Conservation (phyloP, 768 basidiomycete genomes). For the Pleurotus platypus region DNA sequence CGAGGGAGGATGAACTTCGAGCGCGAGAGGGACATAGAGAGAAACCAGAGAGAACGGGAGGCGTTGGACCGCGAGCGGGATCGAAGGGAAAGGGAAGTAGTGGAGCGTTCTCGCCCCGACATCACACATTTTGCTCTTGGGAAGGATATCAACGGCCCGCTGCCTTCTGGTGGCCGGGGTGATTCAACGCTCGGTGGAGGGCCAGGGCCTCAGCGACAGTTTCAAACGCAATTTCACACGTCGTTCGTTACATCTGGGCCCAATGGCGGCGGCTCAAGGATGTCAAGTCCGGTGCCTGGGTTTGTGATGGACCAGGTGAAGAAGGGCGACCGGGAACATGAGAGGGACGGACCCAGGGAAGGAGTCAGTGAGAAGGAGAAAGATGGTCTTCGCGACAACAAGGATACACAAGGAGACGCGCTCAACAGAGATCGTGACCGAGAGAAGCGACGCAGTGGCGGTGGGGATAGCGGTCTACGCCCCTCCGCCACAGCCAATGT, state of each 20-base stretch:
- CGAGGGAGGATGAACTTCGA: neutral
- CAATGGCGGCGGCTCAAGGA: conserved; percentile 2
- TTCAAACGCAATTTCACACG: conserved; percentile 27
- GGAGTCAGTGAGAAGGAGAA: conserved; percentile 4
- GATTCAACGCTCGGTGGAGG: neutral
- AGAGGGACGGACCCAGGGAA: neutral
- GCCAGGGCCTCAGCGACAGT: conserved; percentile 21
- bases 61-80: conserved; percentile 8
- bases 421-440: neutral
- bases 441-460: neutral
- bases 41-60: conserved; percentile 8
- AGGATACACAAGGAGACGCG: neutral
- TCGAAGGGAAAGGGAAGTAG: conserved; percentile 2
- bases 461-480: neutral
- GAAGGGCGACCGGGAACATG: conserved; percentile 1
- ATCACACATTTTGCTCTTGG: neutral
- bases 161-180: neutral
- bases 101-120: neutral
- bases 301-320: neutral
- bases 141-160: neutral
- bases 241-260: conserved; percentile 22
- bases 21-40: conserved; percentile 13
- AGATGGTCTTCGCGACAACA: neutral
- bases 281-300: neutral
- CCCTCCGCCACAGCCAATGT: neutral